A percentile compares a stretch with the other conserved stretches of the same genome.
Conservation (phyloP, 495 filamentous ascomycete species). For the Haplographium delicatum region DNA sequence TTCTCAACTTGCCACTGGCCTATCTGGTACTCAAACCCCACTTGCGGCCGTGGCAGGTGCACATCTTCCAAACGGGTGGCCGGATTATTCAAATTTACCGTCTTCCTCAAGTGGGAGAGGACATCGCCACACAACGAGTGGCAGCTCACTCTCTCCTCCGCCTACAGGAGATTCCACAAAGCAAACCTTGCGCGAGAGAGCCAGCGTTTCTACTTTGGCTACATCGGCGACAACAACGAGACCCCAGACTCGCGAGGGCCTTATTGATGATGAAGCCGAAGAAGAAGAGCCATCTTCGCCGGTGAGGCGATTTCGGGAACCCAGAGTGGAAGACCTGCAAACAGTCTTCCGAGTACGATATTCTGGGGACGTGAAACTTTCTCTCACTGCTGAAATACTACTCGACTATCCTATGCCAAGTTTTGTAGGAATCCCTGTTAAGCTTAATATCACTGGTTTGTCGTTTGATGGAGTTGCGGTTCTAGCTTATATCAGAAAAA, state of each 20-base stretch:
- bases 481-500: conserved; percentile 78
- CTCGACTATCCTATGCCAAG: conserved; percentile 97
- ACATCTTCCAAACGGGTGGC: conserved; percentile 49
- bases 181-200: conserved; percentile 37
- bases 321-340: conserved; percentile 67
- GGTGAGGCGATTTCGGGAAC: conserved; percentile 37
- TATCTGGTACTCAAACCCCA: conserved; percentile 83
- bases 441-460: conserved; percentile 87
- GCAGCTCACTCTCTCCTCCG: conserved; percentile 23
- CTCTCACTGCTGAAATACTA: conserved; percentile 86
- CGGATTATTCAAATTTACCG: conserved; percentile 27
- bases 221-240: conserved; percentile 39
- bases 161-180: conserved; percentile 23
- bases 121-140: conserved; percentile 23
- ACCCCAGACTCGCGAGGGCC: conserved; percentile 42
- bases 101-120: conserved; percentile 9
- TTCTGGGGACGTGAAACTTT: conserved; percentile 74
- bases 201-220: conserved; percentile 49
- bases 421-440: conserved; percentile 88
- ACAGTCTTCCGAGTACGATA: conserved; percentile 87
- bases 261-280: conserved; percentile 22
- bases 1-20: conserved; percentile 67
- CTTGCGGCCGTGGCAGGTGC: conserved; percentile 78
- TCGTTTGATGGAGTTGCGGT: conserved; percentile 93
- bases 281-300: conserved; percentile 32